Base-by-base conservation (phyloP, 140 eudicot genomes). In the Ambrosia hybrid region DNA sequence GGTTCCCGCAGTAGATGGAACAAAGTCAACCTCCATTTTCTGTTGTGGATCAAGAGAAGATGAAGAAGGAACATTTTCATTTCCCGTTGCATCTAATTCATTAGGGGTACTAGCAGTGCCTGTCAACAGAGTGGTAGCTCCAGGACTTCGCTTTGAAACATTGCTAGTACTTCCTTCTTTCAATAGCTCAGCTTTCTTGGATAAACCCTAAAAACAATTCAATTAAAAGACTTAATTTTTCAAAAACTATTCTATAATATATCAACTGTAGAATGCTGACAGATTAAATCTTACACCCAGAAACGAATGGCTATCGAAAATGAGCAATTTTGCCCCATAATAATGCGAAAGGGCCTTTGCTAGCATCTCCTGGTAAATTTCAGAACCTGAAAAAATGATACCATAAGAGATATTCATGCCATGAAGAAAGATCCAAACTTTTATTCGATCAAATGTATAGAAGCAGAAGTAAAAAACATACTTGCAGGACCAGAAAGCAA, bases 401-500 rank as follows among this genome's bases (percentile, higher is more conserved):
- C 30, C 11, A 67, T 5, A 61, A 34, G 16, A 36, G 43, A 21
- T 2, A 7, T 65, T 69, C 26, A 43, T 38, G 41, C 48, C 9
- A 61, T 11, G 21, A 61, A 61, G 21, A 51, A 57, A 38, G 9
- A 64, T 36, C 60, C 51, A 66, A 73, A 74, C 72, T 21, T 34
- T 37, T 3, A 41, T 41, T 41, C 7, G 46, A 14, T 34, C 65
- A 76, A 59, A 41, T 56, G 34, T 6, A 16, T 21, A 21, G 56
- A 33, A 75, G 13, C 41, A 69, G 10, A 43, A 70, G 21, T 17
- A 53, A 9, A 58, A 65, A 68, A n/a, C 77, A 43, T 67, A 88
- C 97, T 96, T 76, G 97, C 89, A 26, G 97, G 97, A 78, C 97
- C 96, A 33, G 91, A 88, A 71, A 91, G 96, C 81, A 91, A 83